Evolutionary conservation across 2,329 filamentous ascomycete species (phyloP).

Genomic region (Colletotrichum shisoi): DNA sequence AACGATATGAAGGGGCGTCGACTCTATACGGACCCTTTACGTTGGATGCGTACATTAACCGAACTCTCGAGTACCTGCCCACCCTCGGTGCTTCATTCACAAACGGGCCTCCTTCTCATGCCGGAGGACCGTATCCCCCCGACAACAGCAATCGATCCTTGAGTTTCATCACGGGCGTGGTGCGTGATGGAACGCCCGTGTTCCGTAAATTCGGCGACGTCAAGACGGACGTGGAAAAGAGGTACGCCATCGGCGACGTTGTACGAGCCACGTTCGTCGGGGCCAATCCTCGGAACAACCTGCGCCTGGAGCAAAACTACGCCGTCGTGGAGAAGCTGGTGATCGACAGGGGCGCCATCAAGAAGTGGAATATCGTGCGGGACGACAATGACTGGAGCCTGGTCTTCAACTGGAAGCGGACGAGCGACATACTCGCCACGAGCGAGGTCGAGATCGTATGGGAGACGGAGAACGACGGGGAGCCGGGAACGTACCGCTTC

Average conservation of each 20-base stretch:
- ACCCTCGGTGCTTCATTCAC: slow-evolving; percentile 22
- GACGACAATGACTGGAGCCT: slow-evolving; percentile 84
- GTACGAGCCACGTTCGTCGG: slow-evolving; percentile 77
- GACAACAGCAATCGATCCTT: slow-evolving; percentile 79
- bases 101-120: slow-evolving; percentile 36
- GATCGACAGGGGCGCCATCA: slow-evolving; percentile 39
- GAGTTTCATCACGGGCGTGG: slow-evolving; percentile 79
- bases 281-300: slow-evolving; percentile 87
- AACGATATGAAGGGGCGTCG: slow-evolving; percentile 90
- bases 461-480: slow-evolving; percentile 72
- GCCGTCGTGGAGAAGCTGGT: slow-evolving; percentile 74
- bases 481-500: slow-evolving; percentile 74
- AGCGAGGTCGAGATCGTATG: slow-evolving; percentile 80
- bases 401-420: slow-evolving; percentile 80
- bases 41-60: slow-evolving; percentile 84
- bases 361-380: slow-evolving; percentile 71
- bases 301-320: slow-evolving; percentile 79
- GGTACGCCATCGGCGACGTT: slow-evolving; percentile 65
- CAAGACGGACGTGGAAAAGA: slow-evolving; percentile 58
- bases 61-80: slow-evolving; percentile 57
- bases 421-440: slow-evolving; percentile 72
- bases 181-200: slow-evolving; percentile 72
- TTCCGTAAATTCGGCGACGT: slow-evolving; percentile 76
- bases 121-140: slow-evolving; percentile 70
- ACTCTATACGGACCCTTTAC: slow-evolving; percentile 87